Base-by-base conservation (phyloP, 164 flowering plant genomes). In the Berberis thunbergii region DNA sequence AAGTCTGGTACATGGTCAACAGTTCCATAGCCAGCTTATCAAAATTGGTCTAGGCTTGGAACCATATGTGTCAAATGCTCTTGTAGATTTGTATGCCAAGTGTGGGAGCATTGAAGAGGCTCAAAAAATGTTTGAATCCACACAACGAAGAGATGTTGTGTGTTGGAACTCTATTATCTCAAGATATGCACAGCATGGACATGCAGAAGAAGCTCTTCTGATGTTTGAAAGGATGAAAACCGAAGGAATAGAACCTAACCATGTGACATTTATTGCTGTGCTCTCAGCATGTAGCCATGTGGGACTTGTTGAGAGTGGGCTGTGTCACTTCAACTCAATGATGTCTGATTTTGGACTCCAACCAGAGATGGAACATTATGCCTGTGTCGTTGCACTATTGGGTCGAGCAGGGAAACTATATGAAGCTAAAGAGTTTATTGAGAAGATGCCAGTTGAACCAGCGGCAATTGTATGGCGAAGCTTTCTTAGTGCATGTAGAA, bases 281-380 rank as follows among this genome's bases (percentile, higher is more conserved):
- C n/a, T 54, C 4, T 62, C 75, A 11, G 78, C 78, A 4, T 75
- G 78, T 56, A 75, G 78, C 61, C 78, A 75, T 69, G 73, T 69
- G 26, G 75, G 78, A n/a, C 64, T 75, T 62, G 73, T 75, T 48
- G 73, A 72, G 4, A 56, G 69, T 60, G 78, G 73, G 64, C 73
- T 69, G 3, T 40, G 38, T 8, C 67, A 75, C 67, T 75, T 75
- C 65, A 54, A 63, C 7, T 72, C 78, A 55, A 75, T 75, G 78
- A 72, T 43, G 3, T 26, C 59, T 38, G 52, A 75, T 3, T 60
- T 72, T 57, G 66, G 60, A n/a, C 57, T 75, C 48, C 66, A 58
- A 4, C 75, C 78, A 45, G 69, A 68, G 56, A 54, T 58, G 2
- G 78, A 75, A 38, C 78, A 75, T 57, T 72, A 72, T 61, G 73